Evolutionary conservation across 2,329 filamentous ascomycete species (phyloP).

Genomic region (Chalaropsis ovoidea): DNA sequence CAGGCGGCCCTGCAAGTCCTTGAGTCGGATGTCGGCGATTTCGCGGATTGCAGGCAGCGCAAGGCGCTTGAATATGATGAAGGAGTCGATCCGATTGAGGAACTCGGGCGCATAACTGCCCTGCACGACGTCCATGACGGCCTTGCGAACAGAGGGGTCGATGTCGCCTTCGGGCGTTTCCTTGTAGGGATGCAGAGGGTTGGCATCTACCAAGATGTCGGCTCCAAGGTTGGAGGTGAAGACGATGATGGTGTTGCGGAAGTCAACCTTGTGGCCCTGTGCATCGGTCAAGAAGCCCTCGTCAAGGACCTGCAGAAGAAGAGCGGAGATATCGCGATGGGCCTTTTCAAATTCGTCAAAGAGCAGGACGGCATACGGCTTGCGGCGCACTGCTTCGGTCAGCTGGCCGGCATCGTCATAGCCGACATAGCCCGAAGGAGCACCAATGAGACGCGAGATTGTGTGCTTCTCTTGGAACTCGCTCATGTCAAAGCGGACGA

Average conservation of each 20-base stretch:
- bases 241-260: constrained; percentile 92
- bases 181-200: constrained; percentile 54
- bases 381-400: constrained; percentile 86
- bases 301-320: constrained; percentile 88
- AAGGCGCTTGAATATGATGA: constrained; percentile 89
- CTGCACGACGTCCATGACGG: constrained; percentile 82
- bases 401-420: constrained; percentile 95
- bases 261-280: constrained; percentile 93
- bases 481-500: constrained; percentile 93
- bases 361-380: constrained; percentile 87
- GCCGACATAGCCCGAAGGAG: constrained; percentile 87
- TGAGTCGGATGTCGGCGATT: constrained; percentile 85
- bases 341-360: constrained; percentile 99
- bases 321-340: constrained; percentile 83
- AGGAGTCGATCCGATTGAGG: constrained; percentile 91
- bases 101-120: constrained; percentile 77
- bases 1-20: constrained; percentile 71
- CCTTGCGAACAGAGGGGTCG: constrained; percentile 58
- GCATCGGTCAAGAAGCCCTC: constrained; percentile 93
- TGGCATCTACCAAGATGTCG: constrained; percentile 71
- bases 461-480: constrained; percentile 98
- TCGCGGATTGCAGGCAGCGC: constrained; percentile 68
- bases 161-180: constrained; percentile 58
- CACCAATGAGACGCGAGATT: constrained; percentile 82
- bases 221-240: constrained; percentile 92